Percentiles rank a stretch among this genome's conserved stretches.
phyloP scores from a whole-genome alignment of 495 filamentous ascomycete genomes.

The Pseudomonodictys pantanalensis region DNA sequence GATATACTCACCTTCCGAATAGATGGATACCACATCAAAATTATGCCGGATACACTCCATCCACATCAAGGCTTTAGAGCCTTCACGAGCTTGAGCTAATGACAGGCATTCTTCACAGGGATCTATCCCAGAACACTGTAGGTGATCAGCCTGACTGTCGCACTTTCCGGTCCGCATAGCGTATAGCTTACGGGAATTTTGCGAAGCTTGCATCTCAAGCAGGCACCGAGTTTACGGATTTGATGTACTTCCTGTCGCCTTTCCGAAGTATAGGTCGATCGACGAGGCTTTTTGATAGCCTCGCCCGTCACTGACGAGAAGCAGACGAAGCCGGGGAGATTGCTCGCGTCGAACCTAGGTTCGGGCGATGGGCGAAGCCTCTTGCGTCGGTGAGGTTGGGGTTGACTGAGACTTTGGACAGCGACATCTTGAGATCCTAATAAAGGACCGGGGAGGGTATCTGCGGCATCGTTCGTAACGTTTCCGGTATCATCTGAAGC shows the following conservation, averaged over 20 bases:
- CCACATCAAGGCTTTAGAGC: background rate
- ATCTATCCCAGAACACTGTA: background rate
- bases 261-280: background rate
- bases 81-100: background rate
- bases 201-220: background rate
- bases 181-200: background rate
- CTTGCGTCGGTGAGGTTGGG: too few relatives aligned
- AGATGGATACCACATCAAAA: background rate
- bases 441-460: background rate
- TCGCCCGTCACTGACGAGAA: background rate
- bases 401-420: background rate
- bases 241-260: background rate
- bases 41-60: background rate
- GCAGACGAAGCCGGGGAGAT: background rate
- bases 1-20: background rate
- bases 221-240: background rate
- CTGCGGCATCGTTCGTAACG: background rate
- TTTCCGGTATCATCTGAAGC: background rate
- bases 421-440: background rate
- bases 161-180: background rate
- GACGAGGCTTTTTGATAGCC: background rate
- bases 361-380: too few relatives aligned
- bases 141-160: background rate
- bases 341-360: background rate
- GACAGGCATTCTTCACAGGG: background rate